phyloP scores from a whole-genome alignment of 2,329 filamentous ascomycete species.

The Penicillium sp. region DNA sequence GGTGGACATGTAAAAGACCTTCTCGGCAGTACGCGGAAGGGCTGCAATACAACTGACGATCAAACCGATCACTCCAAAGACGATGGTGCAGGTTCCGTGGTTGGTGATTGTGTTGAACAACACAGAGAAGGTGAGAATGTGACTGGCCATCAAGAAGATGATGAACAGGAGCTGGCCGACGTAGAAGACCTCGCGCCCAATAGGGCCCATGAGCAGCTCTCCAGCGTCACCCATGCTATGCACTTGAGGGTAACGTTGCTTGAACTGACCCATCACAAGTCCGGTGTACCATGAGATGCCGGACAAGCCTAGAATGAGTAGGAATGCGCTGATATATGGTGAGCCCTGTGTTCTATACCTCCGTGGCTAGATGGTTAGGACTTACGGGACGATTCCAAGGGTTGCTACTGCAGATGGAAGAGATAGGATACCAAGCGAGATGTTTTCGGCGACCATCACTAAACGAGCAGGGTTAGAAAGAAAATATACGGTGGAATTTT shows the following conservation, averaged over 20 bases:
- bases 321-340: conserved; percentile 34
- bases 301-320: conserved; percentile 56
- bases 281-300: conserved; percentile 59
- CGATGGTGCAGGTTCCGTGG: conserved; percentile 62
- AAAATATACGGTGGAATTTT: not conserved
- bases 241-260: conserved; percentile 57
- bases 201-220: conserved; percentile 58
- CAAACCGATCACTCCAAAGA: conserved; percentile 60
- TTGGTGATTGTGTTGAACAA: conserved; percentile 65
- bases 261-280: conserved; percentile 60
- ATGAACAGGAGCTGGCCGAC: conserved; percentile 63
- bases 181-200: conserved; percentile 63
- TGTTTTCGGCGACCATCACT: conserved; percentile 60
- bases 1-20: conserved; percentile 61
- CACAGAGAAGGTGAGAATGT: conserved; percentile 68
- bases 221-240: conserved; percentile 69
- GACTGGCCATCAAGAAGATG: conserved; percentile 67
- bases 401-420: conserved; percentile 56
- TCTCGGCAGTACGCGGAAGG: conserved; percentile 62
- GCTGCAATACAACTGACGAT: conserved; percentile 59
- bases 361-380: not conserved
- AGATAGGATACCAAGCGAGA: conserved; percentile 58
- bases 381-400: conserved; percentile 55
- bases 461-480: not conserved
- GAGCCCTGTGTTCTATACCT: not conserved